Percentiles rank a stretch among this genome's conserved stretches.
These are phyloP conservation scores for Litchi chinensis DNA, from an alignment of 345 rosid genomes.

Conservation along the genomic window DNA sequence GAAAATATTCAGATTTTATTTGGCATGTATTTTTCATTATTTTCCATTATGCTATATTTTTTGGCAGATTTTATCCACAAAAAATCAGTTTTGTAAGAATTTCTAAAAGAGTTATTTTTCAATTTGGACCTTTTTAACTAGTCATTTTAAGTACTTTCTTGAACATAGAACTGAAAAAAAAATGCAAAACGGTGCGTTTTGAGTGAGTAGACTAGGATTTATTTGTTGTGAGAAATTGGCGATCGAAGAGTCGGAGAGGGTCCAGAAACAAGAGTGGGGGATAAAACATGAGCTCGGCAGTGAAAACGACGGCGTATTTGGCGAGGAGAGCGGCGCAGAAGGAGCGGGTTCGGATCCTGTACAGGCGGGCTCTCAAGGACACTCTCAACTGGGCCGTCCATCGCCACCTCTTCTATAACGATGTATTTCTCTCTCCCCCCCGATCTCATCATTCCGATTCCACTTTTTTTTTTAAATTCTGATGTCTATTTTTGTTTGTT, in stretches of 20 bases:
- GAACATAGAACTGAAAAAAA: no score
- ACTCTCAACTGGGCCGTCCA: conserved; percentile 97
- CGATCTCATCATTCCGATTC: conserved; percentile 11
- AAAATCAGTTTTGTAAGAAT: no score
- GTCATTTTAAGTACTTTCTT: no score
- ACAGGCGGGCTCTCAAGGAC: conserved; percentile 93
- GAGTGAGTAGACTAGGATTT: not conserved
- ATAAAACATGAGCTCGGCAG: conserved; percentile 63
- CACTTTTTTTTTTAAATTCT: not conserved
- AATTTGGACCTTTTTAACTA: no score
- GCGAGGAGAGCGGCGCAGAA: conserved; percentile 89
- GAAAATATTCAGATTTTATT: no score
- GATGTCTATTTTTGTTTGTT: not conserved
- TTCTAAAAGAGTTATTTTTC: no score
- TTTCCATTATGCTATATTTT: no score
- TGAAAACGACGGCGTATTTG: conserved; percentile 63
- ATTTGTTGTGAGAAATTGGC: not conserved
- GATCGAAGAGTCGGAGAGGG: conserved; percentile 17
- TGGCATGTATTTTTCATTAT: no score
- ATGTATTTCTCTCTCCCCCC: conserved; percentile 42
- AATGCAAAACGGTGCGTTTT: conserved; percentile 4
- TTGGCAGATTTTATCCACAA: no score
- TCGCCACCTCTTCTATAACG: conserved; percentile 88
- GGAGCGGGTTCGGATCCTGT: conserved; percentile 89
- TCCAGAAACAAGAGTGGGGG: conserved; percentile 3